phyloP scores from a whole-genome alignment of 2,329 filamentous ascomycete species.

The Colletotrichum trifolii region DNA sequence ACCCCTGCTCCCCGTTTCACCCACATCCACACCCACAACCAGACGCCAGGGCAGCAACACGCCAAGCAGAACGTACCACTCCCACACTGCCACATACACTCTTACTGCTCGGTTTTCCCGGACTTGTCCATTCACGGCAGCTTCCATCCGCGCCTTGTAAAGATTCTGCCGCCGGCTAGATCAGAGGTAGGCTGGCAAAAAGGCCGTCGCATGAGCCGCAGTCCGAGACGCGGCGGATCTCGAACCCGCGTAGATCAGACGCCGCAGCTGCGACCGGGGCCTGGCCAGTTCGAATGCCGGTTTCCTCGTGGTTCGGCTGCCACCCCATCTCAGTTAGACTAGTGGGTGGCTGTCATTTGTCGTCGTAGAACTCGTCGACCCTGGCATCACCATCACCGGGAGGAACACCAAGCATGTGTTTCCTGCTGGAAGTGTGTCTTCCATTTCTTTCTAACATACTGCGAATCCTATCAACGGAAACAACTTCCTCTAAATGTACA shows the following conservation, averaged over 20 bases:
- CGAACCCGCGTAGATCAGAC: constrained; percentile 9
- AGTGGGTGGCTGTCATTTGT: constrained; percentile 11
- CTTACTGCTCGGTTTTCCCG: no score
- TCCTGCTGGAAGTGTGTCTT: constrained; percentile 38
- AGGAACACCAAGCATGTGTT: constrained; percentile 12
- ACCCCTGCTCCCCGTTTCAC: no score
- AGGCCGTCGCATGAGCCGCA: neutral
- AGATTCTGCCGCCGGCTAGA: no score
- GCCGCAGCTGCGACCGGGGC: constrained; percentile 18
- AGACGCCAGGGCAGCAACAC: no score
- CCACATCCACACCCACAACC: no score
- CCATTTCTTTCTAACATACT: constrained; percentile 38
- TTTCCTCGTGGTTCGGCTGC: constrained; percentile 7
- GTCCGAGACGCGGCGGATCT: neutral
- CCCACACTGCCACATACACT: no score
- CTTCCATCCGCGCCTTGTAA: no score
- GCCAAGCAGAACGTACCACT: no score
- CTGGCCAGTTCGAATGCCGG: neutral
- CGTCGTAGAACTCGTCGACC: neutral
- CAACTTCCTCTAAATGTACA: constrained; percentile 37
- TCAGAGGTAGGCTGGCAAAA: no score
- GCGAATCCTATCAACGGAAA: constrained; percentile 33
- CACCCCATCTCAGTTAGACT: constrained; percentile 11
- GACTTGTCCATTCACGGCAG: no score
- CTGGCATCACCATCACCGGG: neutral